Evolutionary conservation across 371 early-diverging fungal genomes (phyloP), one percentile per base, ranked within the genome.

Genomic region (Nematocida parisii): DNA sequence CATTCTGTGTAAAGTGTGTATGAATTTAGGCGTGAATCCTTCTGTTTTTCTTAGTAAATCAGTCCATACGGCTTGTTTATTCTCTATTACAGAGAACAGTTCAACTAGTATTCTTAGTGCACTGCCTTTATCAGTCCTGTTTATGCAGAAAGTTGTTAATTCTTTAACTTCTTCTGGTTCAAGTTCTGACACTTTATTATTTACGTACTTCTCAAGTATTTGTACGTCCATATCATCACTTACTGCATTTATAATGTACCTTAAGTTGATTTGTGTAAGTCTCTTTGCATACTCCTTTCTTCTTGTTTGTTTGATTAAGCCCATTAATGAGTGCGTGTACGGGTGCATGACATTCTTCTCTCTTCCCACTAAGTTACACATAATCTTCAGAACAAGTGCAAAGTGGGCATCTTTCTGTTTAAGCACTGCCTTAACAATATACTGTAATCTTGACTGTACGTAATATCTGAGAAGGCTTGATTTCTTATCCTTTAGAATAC

Each of bases 331-430:
- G 11, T 57, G 33, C 4, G 58, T 22, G 42, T 70, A 77, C 33
- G 80, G 70, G 9, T 82, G 58, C 47, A 77, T 39, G 18, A 77
- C 55, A 45, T 77, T 77, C 39, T 44, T 66, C 57, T 77, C 80
- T 61, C 80, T 68, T 22, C 22, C 24, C 0, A 77, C 13, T 11
- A 77, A 57, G 45, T 77, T 77, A 5, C 61, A 52, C 15, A 70
- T 7, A 50, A 77, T 60, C 46, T 66, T 11, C 20, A 54, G 52
- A 39, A 67, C 66, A 44, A 52, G 18, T 5, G 4, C 0, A 39
- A 54, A 11, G 15, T 50, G 20, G 1, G 18, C 20, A n/a, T 52
- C 68, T 20, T 42, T 55, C 20, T 45, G 57, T 15, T 7, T 40
- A 13, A 75, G 68, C 5, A 77, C 52, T 5, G 22, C 7, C 24